Percentiles rank a stretch among this genome's conserved stretches.
Conservation (phyloP, 129 eudicot genomes). For the Gnaphalium uliginosum region DNA sequence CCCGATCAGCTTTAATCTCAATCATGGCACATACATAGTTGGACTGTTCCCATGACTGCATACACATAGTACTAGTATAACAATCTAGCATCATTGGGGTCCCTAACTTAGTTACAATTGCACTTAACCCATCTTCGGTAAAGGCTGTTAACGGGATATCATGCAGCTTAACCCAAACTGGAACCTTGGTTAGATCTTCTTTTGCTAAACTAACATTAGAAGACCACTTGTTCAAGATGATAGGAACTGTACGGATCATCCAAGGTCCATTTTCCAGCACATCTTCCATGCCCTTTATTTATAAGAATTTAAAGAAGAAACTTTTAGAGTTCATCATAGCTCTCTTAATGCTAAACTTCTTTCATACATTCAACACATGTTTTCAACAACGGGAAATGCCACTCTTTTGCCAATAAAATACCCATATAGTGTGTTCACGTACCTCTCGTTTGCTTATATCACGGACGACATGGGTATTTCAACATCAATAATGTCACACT, state of each 20-base stretch:
- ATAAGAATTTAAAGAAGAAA: background rate
- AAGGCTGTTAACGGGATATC: background rate
- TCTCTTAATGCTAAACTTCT: background rate
- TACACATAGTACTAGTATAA: background rate
- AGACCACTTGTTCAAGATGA: background rate
- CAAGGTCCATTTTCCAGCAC: background rate
- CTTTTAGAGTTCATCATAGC: background rate
- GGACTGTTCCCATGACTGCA: background rate
- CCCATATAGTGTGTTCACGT: background rate
- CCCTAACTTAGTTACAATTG: background rate
- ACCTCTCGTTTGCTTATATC: background rate
- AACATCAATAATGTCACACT: background rate
- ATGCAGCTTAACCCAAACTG: background rate
- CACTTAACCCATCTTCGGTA: background rate
- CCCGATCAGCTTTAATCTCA: background rate
- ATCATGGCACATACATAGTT: background rate
- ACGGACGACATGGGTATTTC: background rate
- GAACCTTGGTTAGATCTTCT: background rate
- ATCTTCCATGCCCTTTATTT: background rate
- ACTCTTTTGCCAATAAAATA: background rate
- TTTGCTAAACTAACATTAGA: no score
- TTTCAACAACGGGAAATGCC: background rate
- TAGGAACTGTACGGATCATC: background rate
- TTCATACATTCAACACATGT: background rate
- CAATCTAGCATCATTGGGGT: background rate